Percentiles rank a stretch among this genome's conserved stretches.
These are phyloP conservation scores for Echites panduratus DNA, from an alignment of 257 asterid genomes.

Conservation along the genomic window DNA sequence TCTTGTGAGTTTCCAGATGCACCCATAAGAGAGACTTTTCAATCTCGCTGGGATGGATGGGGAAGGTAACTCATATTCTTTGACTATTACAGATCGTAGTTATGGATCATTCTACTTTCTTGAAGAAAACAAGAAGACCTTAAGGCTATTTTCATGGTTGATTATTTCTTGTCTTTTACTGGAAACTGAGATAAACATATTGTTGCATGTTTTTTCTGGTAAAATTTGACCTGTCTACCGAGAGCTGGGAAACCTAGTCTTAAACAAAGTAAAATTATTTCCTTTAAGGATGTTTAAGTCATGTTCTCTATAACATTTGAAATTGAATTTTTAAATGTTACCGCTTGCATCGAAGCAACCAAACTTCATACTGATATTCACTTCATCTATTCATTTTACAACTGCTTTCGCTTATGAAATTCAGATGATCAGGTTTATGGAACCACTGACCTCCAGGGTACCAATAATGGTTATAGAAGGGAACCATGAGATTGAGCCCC, in stretches of 20 bases:
- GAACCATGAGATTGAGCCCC: constrained; percentile 90
- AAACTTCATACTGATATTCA: not conserved
- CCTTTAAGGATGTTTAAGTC: not conserved
- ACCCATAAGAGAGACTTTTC: constrained; percentile 73
- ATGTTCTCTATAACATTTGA: not conserved
- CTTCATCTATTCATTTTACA: not conserved
- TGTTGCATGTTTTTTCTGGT: too few species aligned
- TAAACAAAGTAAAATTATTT: not conserved
- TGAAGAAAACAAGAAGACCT: not conserved
- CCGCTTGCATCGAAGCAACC: not conserved
- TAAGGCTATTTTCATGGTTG: not conserved
- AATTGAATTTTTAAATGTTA: not conserved
- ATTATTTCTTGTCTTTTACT: not conserved
- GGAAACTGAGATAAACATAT: not conserved
- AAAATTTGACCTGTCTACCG: not conserved
- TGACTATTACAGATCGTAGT: not conserved
- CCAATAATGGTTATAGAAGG: constrained; percentile 95
- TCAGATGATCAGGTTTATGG: constrained; percentile 62
- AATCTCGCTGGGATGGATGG: constrained; percentile 95
- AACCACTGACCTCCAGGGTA: constrained; percentile 60
- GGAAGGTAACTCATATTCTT: constrained; percentile 46
- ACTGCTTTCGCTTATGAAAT: constrained; percentile 2
- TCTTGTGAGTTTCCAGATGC: constrained; percentile 69
- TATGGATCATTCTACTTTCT: not conserved
- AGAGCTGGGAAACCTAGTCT: not conserved